These are phyloP conservation scores for Stenocarpella maydis DNA, from an alignment of 2,329 filamentous ascomycete genomes.

Conservation along the genomic window DNA sequence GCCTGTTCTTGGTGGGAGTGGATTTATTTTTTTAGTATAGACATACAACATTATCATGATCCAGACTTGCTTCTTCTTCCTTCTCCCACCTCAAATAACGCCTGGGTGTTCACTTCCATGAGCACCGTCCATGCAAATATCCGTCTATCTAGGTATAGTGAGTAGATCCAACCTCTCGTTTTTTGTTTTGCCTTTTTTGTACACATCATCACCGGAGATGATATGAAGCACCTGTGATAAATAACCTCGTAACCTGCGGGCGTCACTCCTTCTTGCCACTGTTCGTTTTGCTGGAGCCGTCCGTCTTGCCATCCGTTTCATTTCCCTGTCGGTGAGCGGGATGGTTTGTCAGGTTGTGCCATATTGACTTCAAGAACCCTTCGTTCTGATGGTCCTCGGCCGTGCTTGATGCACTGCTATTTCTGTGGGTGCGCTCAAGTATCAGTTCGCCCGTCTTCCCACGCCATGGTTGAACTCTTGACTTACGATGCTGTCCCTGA, in stretches of 20 bases:
- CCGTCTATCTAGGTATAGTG: constrained; percentile 32
- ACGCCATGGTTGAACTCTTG: constrained; percentile 19
- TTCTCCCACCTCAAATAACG: constrained; percentile 11
- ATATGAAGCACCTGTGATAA: constrained; percentile 19
- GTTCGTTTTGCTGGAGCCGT: constrained; percentile 32
- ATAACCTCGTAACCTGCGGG: background rate
- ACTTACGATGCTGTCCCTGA: constrained; percentile 52
- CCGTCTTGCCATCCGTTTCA: constrained; percentile 40
- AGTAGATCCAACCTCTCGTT: constrained; percentile 19
- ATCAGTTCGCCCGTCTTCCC: constrained; percentile 10
- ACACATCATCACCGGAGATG: constrained; percentile 14
- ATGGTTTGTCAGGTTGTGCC: constrained; percentile 90
- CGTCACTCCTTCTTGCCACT: constrained; percentile 34
- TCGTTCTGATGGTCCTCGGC: constrained; percentile 74
- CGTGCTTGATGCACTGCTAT: constrained; percentile 9
- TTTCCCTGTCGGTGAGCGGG: constrained; percentile 58
- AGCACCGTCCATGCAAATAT: constrained; percentile 33
- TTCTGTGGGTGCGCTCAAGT: constrained; percentile 9
- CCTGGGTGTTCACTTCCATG: constrained; percentile 24
- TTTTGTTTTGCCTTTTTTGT: constrained; percentile 19
- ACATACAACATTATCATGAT: constrained; percentile 7
- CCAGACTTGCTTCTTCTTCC: constrained; percentile 6
- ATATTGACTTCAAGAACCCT: constrained; percentile 90
- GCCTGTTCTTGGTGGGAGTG: constrained; percentile 23
- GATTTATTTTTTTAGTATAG: constrained; percentile 27